These are phyloP conservation scores for Gymnopilus dilepis DNA, from an alignment of 768 basidiomycete species.

Conservation along the genomic window DNA sequence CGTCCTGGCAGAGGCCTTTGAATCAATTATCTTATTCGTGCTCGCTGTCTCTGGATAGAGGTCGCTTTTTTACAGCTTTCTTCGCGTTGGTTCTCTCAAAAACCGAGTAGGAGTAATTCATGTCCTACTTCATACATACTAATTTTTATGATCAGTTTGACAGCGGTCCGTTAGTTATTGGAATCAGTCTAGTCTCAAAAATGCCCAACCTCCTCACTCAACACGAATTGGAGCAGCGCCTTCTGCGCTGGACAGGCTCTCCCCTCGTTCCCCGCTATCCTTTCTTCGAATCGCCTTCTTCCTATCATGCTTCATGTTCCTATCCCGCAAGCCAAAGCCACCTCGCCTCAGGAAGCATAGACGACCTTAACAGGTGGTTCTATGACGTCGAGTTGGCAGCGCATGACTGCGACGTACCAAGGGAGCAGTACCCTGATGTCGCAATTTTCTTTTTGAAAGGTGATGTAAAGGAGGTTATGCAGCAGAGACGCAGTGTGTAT, in stretches of 20 bases:
- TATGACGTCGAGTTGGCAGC: slow-evolving; percentile 26
- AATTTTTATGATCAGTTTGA: no score
- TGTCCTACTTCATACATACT: neutral
- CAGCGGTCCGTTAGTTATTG: no score
- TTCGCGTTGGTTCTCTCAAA: no score
- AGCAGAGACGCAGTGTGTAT: slow-evolving; percentile 26
- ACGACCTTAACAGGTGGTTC: slow-evolving; percentile 30
- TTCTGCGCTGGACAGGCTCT: slow-evolving; percentile 27
- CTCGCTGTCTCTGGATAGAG: no score
- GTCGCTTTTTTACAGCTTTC: no score
- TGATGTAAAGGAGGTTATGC: slow-evolving; percentile 32
- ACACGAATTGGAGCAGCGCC: slow-evolving; percentile 25
- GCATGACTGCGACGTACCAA: slow-evolving; percentile 23
- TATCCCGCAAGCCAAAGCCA: neutral
- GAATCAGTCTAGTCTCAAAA: neutral
- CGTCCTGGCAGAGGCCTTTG: no score
- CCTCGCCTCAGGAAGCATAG: slow-evolving; percentile 8
- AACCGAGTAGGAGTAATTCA: neutral
- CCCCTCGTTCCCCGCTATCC: slow-evolving; percentile 30
- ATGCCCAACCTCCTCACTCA: slow-evolving; percentile 16
- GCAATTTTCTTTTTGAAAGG: slow-evolving; percentile 35
- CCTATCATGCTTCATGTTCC: neutral
- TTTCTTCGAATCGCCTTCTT: slow-evolving; percentile 25
- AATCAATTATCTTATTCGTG: no score
- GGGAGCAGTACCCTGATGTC: slow-evolving; percentile 29